Conservation (phyloP, 768 basidiomycete species). For the Agrocybe praecox region DNA sequence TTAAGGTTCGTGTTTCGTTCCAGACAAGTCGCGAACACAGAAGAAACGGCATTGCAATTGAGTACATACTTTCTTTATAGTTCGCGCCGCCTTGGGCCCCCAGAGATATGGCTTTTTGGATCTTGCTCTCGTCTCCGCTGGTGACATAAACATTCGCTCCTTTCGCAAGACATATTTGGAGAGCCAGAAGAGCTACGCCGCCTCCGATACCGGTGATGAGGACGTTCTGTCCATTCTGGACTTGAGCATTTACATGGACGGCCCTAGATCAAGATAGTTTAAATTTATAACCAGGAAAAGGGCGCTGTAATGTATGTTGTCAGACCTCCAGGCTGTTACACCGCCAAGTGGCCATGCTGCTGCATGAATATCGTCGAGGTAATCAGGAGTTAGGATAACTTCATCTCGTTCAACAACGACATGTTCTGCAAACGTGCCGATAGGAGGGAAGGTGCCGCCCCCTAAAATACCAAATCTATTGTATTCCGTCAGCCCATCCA, state of each 20-base stretch:
- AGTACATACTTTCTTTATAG: slow-evolving; percentile 62
- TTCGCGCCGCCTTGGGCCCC: slow-evolving; percentile 80
- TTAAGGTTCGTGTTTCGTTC: background rate
- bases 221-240: slow-evolving; percentile 66
- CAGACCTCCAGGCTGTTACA: slow-evolving; percentile 84
- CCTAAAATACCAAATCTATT: slow-evolving; percentile 70
- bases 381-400: slow-evolving; percentile 63
- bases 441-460: slow-evolving; percentile 47
- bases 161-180: slow-evolving; percentile 75
- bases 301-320: background rate
- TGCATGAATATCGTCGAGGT: slow-evolving; percentile 67
- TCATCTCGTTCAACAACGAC: slow-evolving; percentile 72
- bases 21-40: background rate
- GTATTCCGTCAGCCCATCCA: background rate
- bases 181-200: slow-evolving; percentile 76
- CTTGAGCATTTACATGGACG: slow-evolving; percentile 62
- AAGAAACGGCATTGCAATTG: background rate
- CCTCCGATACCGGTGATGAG: slow-evolving; percentile 85
- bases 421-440: slow-evolving; percentile 81
- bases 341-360: slow-evolving; percentile 81
- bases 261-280: slow-evolving; percentile 44
- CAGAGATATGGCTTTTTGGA: slow-evolving; percentile 60
- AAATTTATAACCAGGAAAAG: background rate
- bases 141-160: slow-evolving; percentile 87
- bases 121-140: slow-evolving; percentile 69